Conservation (phyloP, 1,284 basidiomycete species). For the Cryptococcus maquisensis region DNA sequence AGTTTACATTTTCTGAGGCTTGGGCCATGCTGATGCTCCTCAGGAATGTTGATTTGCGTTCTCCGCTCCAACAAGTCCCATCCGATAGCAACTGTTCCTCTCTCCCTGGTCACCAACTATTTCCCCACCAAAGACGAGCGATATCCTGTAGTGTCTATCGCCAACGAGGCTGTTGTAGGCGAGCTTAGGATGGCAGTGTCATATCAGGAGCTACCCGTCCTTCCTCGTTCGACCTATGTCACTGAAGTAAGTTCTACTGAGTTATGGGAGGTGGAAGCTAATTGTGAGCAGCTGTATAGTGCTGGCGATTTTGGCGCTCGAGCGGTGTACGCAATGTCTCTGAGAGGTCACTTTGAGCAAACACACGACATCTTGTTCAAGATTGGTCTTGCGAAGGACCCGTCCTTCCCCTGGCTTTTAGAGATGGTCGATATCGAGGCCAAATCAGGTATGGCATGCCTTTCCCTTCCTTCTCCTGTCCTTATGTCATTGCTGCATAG, state of each 20-base stretch:
- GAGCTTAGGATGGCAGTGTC: slow-evolving; percentile 27
- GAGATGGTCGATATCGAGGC: slow-evolving; percentile 19
- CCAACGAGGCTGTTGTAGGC: slow-evolving; percentile 21
- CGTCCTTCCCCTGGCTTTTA: slow-evolving; percentile 13
- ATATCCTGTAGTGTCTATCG: slow-evolving; percentile 21
- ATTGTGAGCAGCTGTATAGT: neutral
- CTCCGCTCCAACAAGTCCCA: slow-evolving; percentile 7
- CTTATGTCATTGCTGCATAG: slow-evolving; percentile 1
- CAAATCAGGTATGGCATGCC: slow-evolving; percentile 11
- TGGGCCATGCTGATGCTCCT: neutral
- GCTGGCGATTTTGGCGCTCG: slow-evolving; percentile 3
- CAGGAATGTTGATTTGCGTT: slow-evolving; percentile 4
- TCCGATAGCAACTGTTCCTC: slow-evolving; percentile 19
- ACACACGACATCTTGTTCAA: slow-evolving; percentile 7
- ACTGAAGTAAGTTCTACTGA: neutral
- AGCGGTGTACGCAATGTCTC: slow-evolving; percentile 14
- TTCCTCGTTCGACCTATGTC: slow-evolving; percentile 10
- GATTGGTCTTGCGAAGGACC: slow-evolving; percentile 20
- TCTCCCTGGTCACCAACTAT: slow-evolving; percentile 23
- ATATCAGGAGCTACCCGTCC: slow-evolving; percentile 21
- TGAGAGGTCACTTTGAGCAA: slow-evolving; percentile 10
- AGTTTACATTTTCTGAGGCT: slow-evolving; percentile 1
- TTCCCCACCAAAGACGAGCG: slow-evolving; percentile 24
- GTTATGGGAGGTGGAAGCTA: too few relatives aligned
- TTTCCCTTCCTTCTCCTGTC: neutral